Conservation (phyloP, 345 rosid species). For the Passiflora organensis region DNA sequence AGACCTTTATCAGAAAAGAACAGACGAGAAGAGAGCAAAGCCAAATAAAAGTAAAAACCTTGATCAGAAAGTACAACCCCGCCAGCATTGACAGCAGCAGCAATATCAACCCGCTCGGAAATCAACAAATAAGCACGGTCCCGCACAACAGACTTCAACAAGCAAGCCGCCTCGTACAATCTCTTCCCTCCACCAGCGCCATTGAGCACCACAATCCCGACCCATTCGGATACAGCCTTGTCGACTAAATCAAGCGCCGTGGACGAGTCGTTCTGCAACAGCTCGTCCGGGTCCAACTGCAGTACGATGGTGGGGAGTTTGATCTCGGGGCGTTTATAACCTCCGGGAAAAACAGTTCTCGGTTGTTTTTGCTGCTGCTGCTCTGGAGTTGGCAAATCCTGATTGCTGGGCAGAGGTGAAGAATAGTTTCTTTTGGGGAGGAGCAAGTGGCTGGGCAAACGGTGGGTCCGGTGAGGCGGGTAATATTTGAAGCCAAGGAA, state of each 20-base stretch:
- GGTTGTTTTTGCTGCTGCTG: constrained; percentile 35
- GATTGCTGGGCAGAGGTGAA: constrained; percentile 3
- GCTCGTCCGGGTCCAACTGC: constrained; percentile 57
- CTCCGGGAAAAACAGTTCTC: constrained; percentile 84
- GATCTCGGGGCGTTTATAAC: constrained; percentile 84
- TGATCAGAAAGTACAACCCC: constrained; percentile 93
- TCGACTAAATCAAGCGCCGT: constrained; percentile 55
- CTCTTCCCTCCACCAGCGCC: constrained; percentile 54
- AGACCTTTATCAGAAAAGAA: neutral
- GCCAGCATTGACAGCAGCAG: constrained; percentile 75
- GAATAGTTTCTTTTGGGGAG: constrained; percentile 25
- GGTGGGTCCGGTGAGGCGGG: constrained; percentile 28
- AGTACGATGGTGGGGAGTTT: constrained; percentile 69
- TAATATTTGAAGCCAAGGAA: constrained; percentile 21
- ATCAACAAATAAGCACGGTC: constrained; percentile 79
- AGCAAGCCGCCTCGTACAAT: constrained; percentile 81
- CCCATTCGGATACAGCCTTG: constrained; percentile 60
- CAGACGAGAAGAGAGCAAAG: neutral
- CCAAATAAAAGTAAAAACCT: constrained; percentile 31
- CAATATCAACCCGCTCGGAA: constrained; percentile 81
- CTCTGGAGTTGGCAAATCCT: constrained; percentile 3
- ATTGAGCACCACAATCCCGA: constrained; percentile 70
- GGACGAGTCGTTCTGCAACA: constrained; percentile 22
- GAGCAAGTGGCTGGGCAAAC: constrained; percentile 28
- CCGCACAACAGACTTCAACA: constrained; percentile 68